Evolutionary conservation across 2,329 filamentous ascomycete species (phyloP).

Genomic region (Annulohypoxylon truncatum): DNA sequence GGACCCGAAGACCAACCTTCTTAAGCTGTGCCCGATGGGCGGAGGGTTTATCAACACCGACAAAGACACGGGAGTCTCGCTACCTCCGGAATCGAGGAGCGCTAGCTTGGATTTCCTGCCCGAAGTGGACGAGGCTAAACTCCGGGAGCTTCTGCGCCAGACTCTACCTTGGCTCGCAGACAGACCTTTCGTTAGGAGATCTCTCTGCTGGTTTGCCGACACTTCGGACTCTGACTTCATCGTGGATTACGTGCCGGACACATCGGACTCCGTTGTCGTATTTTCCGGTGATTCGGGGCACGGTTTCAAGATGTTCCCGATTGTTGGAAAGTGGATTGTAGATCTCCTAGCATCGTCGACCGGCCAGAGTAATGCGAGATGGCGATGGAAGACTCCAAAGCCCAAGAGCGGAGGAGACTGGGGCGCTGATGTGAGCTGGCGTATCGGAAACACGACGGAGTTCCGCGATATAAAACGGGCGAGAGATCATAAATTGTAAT

Average conservation of each 20-base stretch:
- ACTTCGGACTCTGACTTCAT: constrained; percentile 21
- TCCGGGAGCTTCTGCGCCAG: constrained; percentile 12
- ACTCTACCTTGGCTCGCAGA: constrained; percentile 15
- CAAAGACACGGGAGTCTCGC: constrained; percentile 11
- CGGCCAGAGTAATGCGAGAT: constrained; percentile 1
- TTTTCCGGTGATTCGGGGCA: constrained; percentile 26
- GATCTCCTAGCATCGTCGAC: constrained; percentile 2
- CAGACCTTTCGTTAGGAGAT: constrained; percentile 11
- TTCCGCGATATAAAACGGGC: background rate
- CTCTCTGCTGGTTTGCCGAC: constrained; percentile 26
- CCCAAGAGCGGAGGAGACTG: background rate
- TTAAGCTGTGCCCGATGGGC: constrained; percentile 25
- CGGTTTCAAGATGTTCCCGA: constrained; percentile 27
- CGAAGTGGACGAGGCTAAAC: constrained; percentile 6
- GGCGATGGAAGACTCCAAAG: constrained; percentile 20
- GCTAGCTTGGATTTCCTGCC: constrained; percentile 16
- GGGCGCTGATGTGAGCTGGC: constrained; percentile 3
- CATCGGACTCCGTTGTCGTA: constrained; percentile 10
- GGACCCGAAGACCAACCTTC: constrained; percentile 15
- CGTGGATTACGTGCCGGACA: constrained; percentile 16
- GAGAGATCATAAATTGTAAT: background rate
- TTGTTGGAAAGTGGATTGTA: constrained; percentile 11
- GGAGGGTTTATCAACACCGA: constrained; percentile 13
- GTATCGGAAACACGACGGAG: constrained; percentile 2
- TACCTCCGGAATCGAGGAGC: constrained; percentile 2